These are phyloP conservation scores for Dichotomopilus funicola DNA, from an alignment of 2,329 filamentous ascomycete species.

Conservation along the genomic window DNA sequence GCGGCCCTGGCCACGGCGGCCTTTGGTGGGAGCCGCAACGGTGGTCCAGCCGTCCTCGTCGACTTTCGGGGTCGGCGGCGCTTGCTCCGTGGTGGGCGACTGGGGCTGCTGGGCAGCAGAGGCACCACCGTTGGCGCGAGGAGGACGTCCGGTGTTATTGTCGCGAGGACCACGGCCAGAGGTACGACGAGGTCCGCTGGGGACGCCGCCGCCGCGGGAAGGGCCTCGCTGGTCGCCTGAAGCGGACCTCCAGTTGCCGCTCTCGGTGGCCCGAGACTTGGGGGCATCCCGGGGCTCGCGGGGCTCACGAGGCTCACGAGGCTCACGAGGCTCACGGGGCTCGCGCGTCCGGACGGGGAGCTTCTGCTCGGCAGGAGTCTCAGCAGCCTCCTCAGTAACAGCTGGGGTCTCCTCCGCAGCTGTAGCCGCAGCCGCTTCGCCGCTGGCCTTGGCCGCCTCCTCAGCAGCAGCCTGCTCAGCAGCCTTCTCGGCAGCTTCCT, in stretches of 20 bases:
- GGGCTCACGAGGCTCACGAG: slow-evolving; percentile 38
- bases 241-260: slow-evolving; percentile 54
- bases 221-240: slow-evolving; percentile 43
- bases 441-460: slow-evolving; percentile 24
- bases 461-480: slow-evolving; percentile 34
- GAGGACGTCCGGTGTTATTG: slow-evolving; percentile 34
- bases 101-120: slow-evolving; percentile 32
- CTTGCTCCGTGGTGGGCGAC: slow-evolving; percentile 30
- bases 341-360: slow-evolving; percentile 34
- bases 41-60: slow-evolving; percentile 62
- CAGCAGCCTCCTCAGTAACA: slow-evolving; percentile 26
- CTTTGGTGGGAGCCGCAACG: slow-evolving; percentile 47
- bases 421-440: slow-evolving; percentile 41
- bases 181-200: slow-evolving; percentile 38
- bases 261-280: slow-evolving; percentile 52
- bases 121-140: slow-evolving; percentile 42
- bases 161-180: slow-evolving; percentile 39
- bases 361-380: slow-evolving; percentile 43
- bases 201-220: slow-evolving; percentile 35
- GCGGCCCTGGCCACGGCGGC: slow-evolving; percentile 30
- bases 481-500: slow-evolving; percentile 30
- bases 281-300: slow-evolving; percentile 28
- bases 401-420: slow-evolving; percentile 48
- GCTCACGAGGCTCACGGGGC: slow-evolving; percentile 38
- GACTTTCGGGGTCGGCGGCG: slow-evolving; percentile 32